Evolutionary conservation across 108 stramenopile species (phyloP), one percentile per base, ranked within the genome.

Genomic region (Stephanodiscus triporus): DNA sequence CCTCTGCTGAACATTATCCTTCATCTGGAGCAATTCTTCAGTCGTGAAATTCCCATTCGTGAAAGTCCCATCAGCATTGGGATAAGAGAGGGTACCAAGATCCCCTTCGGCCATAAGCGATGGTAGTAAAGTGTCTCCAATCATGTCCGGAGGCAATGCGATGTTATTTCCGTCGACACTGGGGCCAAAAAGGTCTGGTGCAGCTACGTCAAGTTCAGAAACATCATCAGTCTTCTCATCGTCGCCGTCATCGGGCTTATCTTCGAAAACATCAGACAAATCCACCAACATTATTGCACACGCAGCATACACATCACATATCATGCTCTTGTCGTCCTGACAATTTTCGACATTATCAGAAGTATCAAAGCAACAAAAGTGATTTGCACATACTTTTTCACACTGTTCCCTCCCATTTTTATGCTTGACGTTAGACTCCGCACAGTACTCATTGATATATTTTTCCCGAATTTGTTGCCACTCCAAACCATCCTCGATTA

Each of bases 301-400:
- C 7, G 58, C 58, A 11, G 58, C 4, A 37, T 59, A 59, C 58
- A 38, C 36, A 59, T 59, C 16, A 16, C 58, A 59, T 36, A 37
- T 59, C 58, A 59, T 59, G 14, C 34, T 59, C 58, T 27, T 27
- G 16, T 59, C 58, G 8, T 59, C 0, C 17, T 4, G 16, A 59
- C 58, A 59, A 59, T 30, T 17, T 14, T 5, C 20, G 24, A 1
- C 58, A n/a, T 37, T 29, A 11, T 26, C 19, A 17, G 29, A 19
- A 59, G 58, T 59, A 59, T 74, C 73, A 74, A 74, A 74, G 47
- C 73, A 74, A 30, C 73, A 74, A 64, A 57, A 66, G 45, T 74
- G 65, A 66, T 30, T 34, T 2, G 22, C 40, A 58, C 73, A 74
- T 45, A 47, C 43, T 47, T 66, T 48, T 14, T 0, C 56, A 22